Conservation (phyloP, 1,284 basidiomycete genomes). For the Mycosarcoma maydis region DNA sequence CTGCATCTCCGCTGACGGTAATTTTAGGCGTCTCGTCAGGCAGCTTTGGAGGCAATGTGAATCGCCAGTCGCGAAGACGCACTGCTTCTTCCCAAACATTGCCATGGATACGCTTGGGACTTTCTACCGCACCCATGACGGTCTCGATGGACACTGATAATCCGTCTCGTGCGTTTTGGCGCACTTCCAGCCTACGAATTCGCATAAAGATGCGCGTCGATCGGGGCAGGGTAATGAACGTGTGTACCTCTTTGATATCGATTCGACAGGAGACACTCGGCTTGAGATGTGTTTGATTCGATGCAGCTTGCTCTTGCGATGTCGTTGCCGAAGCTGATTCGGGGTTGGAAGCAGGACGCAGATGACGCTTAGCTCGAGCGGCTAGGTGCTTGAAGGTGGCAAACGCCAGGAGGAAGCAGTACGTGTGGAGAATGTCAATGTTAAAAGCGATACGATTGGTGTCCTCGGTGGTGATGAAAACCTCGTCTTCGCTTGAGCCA, state of each 20-base stretch:
- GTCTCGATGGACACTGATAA: slow-evolving; percentile 65
- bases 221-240: slow-evolving; percentile 63
- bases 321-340: background rate
- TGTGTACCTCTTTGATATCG: slow-evolving; percentile 58
- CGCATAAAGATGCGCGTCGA: slow-evolving; percentile 57
- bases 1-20: slow-evolving; percentile 74
- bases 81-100: slow-evolving; percentile 83
- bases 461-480: slow-evolving; percentile 69
- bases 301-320: background rate
- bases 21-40: slow-evolving; percentile 30
- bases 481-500: slow-evolving; percentile 67
- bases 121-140: slow-evolving; percentile 69
- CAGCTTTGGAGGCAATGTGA: slow-evolving; percentile 60
- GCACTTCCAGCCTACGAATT: slow-evolving; percentile 58
- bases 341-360: background rate
- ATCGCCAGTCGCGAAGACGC: slow-evolving; percentile 74
- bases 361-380: background rate
- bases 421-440: slow-evolving; percentile 78
- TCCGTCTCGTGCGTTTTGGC: slow-evolving; percentile 43
- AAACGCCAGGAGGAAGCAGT: slow-evolving; percentile 77
- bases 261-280: slow-evolving; percentile 30
- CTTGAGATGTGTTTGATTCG: background rate
- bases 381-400: slow-evolving; percentile 71
- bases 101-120: slow-evolving; percentile 23
- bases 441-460: slow-evolving; percentile 70